Conservation (phyloP, 2,329 filamentous ascomycete genomes). For the Cercospora janseana region DNA sequence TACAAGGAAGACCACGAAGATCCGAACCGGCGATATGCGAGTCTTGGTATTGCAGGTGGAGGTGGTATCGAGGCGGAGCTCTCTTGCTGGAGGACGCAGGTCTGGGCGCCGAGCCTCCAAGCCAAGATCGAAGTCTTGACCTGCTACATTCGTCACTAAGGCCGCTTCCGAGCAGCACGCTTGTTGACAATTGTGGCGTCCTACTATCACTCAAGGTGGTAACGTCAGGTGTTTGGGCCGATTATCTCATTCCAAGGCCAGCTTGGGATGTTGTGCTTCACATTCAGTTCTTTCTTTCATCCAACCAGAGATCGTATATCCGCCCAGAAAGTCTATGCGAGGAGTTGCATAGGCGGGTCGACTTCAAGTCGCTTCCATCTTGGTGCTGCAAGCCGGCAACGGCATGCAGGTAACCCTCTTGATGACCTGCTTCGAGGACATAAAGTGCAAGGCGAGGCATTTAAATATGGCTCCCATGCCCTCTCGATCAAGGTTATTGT, state of each 20-base stretch:
- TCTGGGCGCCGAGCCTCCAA: constrained; percentile 14
- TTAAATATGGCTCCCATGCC: constrained; percentile 10
- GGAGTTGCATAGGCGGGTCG: background rate
- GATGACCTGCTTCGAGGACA: background rate
- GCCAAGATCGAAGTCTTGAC: constrained; percentile 11
- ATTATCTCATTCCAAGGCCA: background rate
- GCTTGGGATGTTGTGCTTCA: constrained; percentile 5
- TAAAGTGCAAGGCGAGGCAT: background rate
- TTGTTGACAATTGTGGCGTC: constrained; percentile 12
- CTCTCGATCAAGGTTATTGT: constrained; percentile 17
- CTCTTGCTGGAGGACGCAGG: background rate
- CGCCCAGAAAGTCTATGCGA: background rate
- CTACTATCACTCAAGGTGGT: constrained; percentile 18
- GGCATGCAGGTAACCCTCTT: constrained; percentile 15
- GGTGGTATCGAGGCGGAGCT: constrained; percentile 3
- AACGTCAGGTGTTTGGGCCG: constrained; percentile 11
- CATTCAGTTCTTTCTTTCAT: background rate
- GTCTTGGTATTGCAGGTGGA: constrained; percentile 16
- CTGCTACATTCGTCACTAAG: constrained; percentile 5
- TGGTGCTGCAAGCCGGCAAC: constrained; percentile 4
- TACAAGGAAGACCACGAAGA: constrained; percentile 8
- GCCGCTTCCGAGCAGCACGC: constrained; percentile 1
- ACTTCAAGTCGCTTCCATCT: constrained; percentile 1
- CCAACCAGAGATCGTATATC: constrained; percentile 9
- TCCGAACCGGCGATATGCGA: constrained; percentile 13